phyloP scores from a whole-genome alignment of 148 eudicot species.

The Persicaria maculosa region DNA sequence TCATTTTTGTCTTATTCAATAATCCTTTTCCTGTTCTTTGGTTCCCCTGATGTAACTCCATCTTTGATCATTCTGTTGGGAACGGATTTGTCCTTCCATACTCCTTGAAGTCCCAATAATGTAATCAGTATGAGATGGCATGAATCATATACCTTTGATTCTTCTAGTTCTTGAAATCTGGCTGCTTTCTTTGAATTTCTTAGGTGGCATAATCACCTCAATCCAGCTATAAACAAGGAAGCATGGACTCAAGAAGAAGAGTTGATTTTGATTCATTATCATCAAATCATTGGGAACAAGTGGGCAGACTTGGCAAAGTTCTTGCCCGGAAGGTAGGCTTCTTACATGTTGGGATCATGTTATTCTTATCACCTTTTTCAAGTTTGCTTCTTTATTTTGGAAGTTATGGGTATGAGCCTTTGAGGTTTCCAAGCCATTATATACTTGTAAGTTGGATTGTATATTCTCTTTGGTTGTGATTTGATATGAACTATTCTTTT shows the following conservation, averaged over 20 bases:
- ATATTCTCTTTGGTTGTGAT: not conserved
- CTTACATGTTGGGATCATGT: not conserved
- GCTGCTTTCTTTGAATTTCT: constrained; percentile 9
- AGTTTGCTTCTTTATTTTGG: too few species aligned
- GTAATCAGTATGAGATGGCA: too few species aligned
- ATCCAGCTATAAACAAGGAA: constrained; percentile 89
- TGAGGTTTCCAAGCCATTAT: too few species aligned
- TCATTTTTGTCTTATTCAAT: too few species aligned
- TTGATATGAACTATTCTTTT: constrained; percentile 11
- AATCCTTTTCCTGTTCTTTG: too few species aligned
- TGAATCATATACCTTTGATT: too few species aligned
- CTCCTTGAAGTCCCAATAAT: too few species aligned
- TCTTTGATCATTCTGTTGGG: not conserved
- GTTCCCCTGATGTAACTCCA: too few species aligned
- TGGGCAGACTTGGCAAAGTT: constrained; percentile 95
- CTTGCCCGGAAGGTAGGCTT: constrained; percentile 81
- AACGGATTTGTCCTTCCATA: too few species aligned
- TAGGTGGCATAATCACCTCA: constrained; percentile 99
- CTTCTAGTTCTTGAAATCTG: not conserved
- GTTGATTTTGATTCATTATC: constrained; percentile 67
- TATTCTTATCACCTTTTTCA: not conserved
- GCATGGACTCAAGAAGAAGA: constrained; percentile 99
- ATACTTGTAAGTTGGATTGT: too few species aligned
- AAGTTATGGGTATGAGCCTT: too few species aligned
- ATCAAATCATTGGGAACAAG: constrained; percentile 81